A percentile compares a stretch with the other conserved stretches of the same genome.
Conservation (phyloP, 1,284 basidiomycete genomes). For the Cutaneotrichosporon cavernicola region DNA sequence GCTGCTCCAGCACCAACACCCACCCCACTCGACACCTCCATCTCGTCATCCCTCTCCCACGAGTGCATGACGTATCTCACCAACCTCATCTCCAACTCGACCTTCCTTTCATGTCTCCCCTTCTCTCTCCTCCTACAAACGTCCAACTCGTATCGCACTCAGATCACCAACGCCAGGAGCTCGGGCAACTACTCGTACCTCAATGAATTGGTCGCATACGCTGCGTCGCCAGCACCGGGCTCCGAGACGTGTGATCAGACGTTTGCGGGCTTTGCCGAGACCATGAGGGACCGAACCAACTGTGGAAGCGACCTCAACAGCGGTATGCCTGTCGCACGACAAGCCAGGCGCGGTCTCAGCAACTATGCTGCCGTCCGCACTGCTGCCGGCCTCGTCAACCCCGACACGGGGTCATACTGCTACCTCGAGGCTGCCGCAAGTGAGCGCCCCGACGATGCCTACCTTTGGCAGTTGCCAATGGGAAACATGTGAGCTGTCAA, state of each 20-base stretch:
- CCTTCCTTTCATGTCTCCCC: constrained; percentile 69
- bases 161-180: constrained; percentile 53
- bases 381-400: constrained; percentile 37
- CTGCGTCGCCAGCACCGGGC: constrained; percentile 29
- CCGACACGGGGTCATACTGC: constrained; percentile 43
- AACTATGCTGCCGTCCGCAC: constrained; percentile 46
- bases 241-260: constrained; percentile 33
- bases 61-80: constrained; percentile 70
- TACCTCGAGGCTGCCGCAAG: constrained; percentile 44
- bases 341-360: constrained; percentile 40
- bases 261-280: constrained; percentile 28
- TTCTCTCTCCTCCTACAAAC: constrained; percentile 67
- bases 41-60: constrained; percentile 65
- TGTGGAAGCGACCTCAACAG: constrained; percentile 41
- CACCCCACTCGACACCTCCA: constrained; percentile 66
- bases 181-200: constrained; percentile 64
- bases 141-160: constrained; percentile 59
- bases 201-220: constrained; percentile 60
- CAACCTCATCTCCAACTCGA: constrained; percentile 64
- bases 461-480: constrained; percentile 45
- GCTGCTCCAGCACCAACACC: constrained; percentile 67
- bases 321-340: constrained; percentile 30
- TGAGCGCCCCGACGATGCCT: constrained; percentile 47
- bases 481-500: constrained; percentile 44
- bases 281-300: constrained; percentile 34